Base-by-base conservation (phyloP, 768 basidiomycete genomes). In the Suillus hirtellus region DNA sequence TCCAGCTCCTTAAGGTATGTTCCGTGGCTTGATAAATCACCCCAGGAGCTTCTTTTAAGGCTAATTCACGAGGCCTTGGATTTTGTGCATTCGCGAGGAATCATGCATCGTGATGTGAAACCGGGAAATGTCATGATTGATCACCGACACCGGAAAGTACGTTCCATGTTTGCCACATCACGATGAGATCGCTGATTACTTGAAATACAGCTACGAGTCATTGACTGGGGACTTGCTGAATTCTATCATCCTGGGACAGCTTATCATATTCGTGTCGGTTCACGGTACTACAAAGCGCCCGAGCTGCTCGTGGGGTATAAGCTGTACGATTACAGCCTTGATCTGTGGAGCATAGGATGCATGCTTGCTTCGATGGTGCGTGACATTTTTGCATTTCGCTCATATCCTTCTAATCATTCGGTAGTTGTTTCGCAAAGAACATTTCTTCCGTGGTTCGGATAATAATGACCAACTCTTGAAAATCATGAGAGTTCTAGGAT, bases 211-310 rank as follows among this genome's bases (percentile, higher is more conserved):
- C 70, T 85, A 55, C 77, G 82, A 31, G 72, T 90, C 63, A 90
- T 90, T 65, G 89, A 90, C 75, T 90, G 89, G 89, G 89, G 89
- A 40, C 73, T 90, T 61, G 89, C 88, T 42, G 89, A 90, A 71
- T 90, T 90, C 73, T 90, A 90, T 71, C 87, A 89, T 68, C 84
- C 88, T 2, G 81, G 82, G 54, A 86, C 84, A 53, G 83, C 88
- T 42, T 89, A 89, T 75, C 89, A 90, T 70, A 87, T 90, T 63
- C 82, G 89, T 37, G 89, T 90, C 24, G 88, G 88, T 21, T 85
- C 82, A 60, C 80, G 88, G 67, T 89, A 89, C 73, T 90, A 87
- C 80, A 89, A 90, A 72, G 87, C 86, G 8, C 89, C 89, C 5
- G 89, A 90, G 70, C 73, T 90, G 46, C 77, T 90, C 52, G 87